A percentile compares a stretch with the other conserved stretches of the same genome.
phyloP scores from a whole-genome alignment of 2,329 filamentous ascomycete genomes.

The Onygenales sp. region DNA sequence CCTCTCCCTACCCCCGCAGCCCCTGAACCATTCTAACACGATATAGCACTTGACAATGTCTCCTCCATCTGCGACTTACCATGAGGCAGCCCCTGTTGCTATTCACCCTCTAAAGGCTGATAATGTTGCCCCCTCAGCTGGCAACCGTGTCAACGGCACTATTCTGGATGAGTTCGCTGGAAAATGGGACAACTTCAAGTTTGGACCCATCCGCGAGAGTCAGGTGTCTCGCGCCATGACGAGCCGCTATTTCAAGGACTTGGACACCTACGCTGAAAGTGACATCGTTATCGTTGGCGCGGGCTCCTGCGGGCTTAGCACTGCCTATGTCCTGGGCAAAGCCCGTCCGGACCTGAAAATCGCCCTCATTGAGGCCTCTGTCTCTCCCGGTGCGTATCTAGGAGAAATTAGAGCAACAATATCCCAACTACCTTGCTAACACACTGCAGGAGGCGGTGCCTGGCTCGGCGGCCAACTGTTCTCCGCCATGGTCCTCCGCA shows the following conservation, averaged over 20 bases:
- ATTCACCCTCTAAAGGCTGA: slow-evolving; percentile 30
- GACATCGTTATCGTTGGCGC: slow-evolving; percentile 92
- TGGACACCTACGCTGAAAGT: slow-evolving; percentile 81
- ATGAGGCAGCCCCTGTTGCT: slow-evolving; percentile 35
- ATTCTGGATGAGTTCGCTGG: slow-evolving; percentile 57
- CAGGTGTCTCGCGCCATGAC: slow-evolving; percentile 93
- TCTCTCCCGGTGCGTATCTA: slow-evolving; percentile 54
- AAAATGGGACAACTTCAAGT: slow-evolving; percentile 74
- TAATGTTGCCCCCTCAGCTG: slow-evolving; percentile 22
- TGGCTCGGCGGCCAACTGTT: slow-evolving; percentile 94
- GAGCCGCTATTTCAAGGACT: slow-evolving; percentile 80
- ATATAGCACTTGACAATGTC: slow-evolving; percentile 47
- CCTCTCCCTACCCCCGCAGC: slow-evolving; percentile 26
- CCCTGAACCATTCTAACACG: slow-evolving; percentile 23
- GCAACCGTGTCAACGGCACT: slow-evolving; percentile 39
- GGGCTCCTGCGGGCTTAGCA: slow-evolving; percentile 75
- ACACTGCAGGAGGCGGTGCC: slow-evolving; percentile 59
- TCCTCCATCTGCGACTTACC: slow-evolving; percentile 62
- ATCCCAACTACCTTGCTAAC: background rate
- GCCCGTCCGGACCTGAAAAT: slow-evolving; percentile 84
- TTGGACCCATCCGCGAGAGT: slow-evolving; percentile 79
- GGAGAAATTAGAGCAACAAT: background rate
- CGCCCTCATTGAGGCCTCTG: slow-evolving; percentile 79
- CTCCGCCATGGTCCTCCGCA: slow-evolving; percentile 90
- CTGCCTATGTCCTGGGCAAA: slow-evolving; percentile 75